Conservation (phyloP, 2,329 filamentous ascomycete genomes). For the Calcarisporium arbuscula region DNA sequence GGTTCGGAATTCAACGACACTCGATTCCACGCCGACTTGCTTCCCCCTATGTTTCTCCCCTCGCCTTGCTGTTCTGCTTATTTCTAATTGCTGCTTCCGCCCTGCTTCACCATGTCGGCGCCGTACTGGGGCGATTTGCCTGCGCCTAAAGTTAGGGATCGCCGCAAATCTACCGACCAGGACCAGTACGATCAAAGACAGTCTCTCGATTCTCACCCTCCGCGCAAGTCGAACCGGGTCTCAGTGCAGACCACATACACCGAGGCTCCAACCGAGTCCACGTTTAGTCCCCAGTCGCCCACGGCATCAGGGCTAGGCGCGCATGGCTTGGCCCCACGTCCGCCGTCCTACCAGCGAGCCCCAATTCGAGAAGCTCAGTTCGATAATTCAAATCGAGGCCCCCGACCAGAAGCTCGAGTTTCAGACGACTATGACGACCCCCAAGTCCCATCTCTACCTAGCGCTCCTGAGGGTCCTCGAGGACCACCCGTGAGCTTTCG, state of each 20-base stretch:
- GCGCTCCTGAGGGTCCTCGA: conserved; percentile 55
- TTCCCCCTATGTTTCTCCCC: no score
- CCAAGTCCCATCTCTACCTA: conserved; percentile 33
- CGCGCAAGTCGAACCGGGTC: conserved; percentile 41
- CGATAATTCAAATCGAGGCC: conserved; percentile 15
- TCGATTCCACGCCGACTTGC: no score
- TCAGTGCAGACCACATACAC: conserved; percentile 52
- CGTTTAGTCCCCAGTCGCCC: conserved; percentile 52
- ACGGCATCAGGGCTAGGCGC: conserved; percentile 42
- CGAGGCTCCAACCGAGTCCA: conserved; percentile 51
- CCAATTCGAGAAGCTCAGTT: conserved; percentile 33
- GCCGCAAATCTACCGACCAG: conserved; percentile 19
- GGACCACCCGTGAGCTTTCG: conserved; percentile 53
- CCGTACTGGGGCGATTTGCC: conserved; percentile 56
- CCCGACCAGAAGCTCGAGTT: conserved; percentile 8
- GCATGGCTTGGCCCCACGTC: conserved; percentile 51
- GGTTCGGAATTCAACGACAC: no score
- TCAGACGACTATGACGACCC: conserved; percentile 31
- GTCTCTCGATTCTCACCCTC: conserved; percentile 29
- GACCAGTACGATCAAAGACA: conserved; percentile 22
- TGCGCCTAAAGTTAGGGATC: conserved; percentile 34
- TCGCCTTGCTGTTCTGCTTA: no score
- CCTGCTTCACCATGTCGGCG: conserved; percentile 35
- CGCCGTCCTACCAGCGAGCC: conserved; percentile 49
- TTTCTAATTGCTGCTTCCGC: no score